Evolutionary conservation across 2,329 filamentous ascomycete genomes (phyloP).

Genomic region (Cytospora schulzeri): DNA sequence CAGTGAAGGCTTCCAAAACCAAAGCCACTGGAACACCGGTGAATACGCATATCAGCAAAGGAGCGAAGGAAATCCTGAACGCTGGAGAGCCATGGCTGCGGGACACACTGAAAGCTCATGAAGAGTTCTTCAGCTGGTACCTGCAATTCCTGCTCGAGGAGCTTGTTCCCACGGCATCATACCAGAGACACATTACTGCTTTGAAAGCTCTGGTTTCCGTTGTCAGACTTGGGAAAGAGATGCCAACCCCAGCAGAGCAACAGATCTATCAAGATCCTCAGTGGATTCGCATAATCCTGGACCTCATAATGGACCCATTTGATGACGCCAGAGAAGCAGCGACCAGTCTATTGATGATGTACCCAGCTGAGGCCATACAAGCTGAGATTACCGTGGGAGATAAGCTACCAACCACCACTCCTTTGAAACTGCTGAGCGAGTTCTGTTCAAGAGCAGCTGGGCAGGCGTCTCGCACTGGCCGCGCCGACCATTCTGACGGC

Average conservation of each 20-base stretch:
- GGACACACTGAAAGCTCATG: conserved; percentile 52
- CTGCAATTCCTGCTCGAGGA: conserved; percentile 71
- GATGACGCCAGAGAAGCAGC: conserved; percentile 79
- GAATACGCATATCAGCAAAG: conserved; percentile 22
- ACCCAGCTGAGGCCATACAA: conserved; percentile 43
- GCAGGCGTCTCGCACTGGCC: conserved; percentile 69
- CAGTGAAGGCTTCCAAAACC: conserved; percentile 25
- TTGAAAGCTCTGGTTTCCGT: conserved; percentile 70
- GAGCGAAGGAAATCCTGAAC: conserved; percentile 20
- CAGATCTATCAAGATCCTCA: conserved; percentile 44
- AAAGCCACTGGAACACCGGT: conserved; percentile 1
- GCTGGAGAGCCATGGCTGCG: conserved; percentile 32
- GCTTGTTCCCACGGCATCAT: conserved; percentile 79
- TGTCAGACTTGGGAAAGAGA: conserved; percentile 69
- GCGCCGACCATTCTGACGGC: conserved; percentile 91
- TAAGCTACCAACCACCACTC: conserved; percentile 24
- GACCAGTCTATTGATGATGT: conserved; percentile 53
- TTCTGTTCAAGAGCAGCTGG: conserved; percentile 57
- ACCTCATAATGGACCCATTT: conserved; percentile 85
- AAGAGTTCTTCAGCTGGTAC: conserved; percentile 75
- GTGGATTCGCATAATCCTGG: conserved; percentile 68
- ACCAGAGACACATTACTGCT: conserved; percentile 84
- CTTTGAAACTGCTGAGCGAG: conserved; percentile 42
- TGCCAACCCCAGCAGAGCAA: conserved; percentile 17
- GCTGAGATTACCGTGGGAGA: conserved; percentile 28